Evolutionary conservation across 2,329 filamentous ascomycete species (phyloP).

Genomic region (Xylaria arbuscula): DNA sequence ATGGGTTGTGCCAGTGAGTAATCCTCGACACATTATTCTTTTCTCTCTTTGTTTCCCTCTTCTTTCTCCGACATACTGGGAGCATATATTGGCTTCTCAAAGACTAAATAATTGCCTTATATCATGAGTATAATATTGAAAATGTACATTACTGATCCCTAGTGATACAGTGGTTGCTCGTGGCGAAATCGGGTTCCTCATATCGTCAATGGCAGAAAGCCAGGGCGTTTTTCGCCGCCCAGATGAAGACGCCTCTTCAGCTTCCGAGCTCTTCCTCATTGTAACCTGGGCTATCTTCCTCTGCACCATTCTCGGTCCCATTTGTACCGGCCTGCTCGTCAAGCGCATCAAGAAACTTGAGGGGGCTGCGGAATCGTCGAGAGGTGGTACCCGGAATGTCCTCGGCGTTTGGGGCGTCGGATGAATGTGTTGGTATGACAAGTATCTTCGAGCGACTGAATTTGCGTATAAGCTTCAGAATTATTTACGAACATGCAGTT

Average conservation of each 20-base stretch:
- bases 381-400: constrained; percentile 37
- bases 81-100: background rate
- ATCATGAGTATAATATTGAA: no score
- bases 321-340: constrained; percentile 61
- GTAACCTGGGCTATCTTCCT: constrained; percentile 66
- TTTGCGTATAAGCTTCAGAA: no score
- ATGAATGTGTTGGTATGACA: constrained; percentile 8
- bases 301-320: constrained; percentile 64
- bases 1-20: constrained; percentile 66
- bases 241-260: constrained; percentile 31
- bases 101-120: background rate
- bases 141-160: background rate
- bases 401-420: constrained; percentile 48
- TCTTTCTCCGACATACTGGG: background rate
- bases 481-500: no score
- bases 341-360: constrained; percentile 55
- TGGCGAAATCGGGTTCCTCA: constrained; percentile 84
- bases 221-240: constrained; percentile 55
- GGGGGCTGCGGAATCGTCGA: constrained; percentile 25
- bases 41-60: background rate
- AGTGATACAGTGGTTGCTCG: constrained; percentile 68
- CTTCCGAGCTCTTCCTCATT: constrained; percentile 62
- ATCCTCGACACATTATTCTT: no score
- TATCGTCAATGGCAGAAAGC: constrained; percentile 73
- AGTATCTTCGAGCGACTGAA: background rate